Evolutionary conservation across 2,329 filamentous ascomycete genomes (phyloP).

Genomic region (Xylaria sp.): DNA sequence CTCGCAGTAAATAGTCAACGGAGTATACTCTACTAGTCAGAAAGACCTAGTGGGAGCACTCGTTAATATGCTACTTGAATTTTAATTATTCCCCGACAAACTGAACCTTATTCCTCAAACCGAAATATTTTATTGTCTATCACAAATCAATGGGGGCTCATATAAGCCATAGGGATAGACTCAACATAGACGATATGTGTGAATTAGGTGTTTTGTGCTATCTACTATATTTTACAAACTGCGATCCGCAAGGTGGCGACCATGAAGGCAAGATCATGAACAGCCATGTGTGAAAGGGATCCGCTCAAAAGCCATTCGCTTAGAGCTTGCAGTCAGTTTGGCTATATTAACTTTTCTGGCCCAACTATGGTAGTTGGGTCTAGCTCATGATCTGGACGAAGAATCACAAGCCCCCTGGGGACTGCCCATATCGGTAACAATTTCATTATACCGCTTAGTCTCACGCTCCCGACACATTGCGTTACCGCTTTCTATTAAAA

Average conservation of each 20-base stretch:
- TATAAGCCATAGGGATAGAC: not conserved
- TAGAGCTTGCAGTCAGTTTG: constrained; percentile 2
- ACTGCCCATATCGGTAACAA: constrained; percentile 7
- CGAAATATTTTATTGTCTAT: not conserved
- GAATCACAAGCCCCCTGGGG: not conserved
- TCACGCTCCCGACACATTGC: not conserved
- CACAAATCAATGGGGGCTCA: not conserved
- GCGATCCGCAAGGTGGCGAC: not conserved
- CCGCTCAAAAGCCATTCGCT: not conserved
- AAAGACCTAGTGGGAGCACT: not conserved
- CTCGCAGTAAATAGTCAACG: not conserved
- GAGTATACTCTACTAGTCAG: not conserved
- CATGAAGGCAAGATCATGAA: not conserved
- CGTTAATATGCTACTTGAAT: too few species aligned
- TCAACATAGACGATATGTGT: not conserved
- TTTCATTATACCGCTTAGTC: constrained; percentile 2
- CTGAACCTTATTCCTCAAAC: not conserved
- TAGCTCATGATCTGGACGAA: not conserved
- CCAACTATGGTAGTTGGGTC: not conserved
- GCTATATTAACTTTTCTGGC: not conserved
- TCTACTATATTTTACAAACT: constrained; percentile 33
- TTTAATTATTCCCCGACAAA: not conserved
- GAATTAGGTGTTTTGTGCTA: constrained; percentile 35
- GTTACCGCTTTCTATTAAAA: not conserved
- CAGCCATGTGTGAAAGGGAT: not conserved